Evolutionary conservation across 2,329 filamentous ascomycete species (phyloP), one percentile per base, ranked within the genome.

Genomic region (Colletotrichum sp.): DNA sequence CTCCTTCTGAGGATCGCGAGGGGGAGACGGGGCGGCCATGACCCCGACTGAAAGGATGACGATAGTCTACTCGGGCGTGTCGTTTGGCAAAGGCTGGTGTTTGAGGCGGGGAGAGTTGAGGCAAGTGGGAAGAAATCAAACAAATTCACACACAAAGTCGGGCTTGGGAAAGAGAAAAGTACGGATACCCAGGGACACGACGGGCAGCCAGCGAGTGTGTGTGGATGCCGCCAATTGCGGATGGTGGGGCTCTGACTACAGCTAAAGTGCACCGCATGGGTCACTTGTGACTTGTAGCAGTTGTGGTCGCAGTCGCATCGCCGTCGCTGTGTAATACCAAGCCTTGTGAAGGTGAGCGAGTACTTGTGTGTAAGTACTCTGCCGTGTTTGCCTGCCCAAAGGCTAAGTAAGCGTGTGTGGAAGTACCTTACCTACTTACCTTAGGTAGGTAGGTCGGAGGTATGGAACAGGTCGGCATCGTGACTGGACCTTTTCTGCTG

Each of bases 221-320:
- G 68, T 71, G 71, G 75, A 70, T 74, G 72, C 72, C 52, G 30
- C 73, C 71, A 75, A 77, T 71, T 78, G 75, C 75, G 75, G 71
- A 78, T 78, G 68, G 77, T 77, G 77, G 77, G 75, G 75, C 75
- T 32, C 55, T 57, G 49, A 65, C 61, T 63, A 55, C 52, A 68
- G 44, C 57, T 70, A 52, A 25, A 52, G 36, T 63, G 68, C 34
- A 63, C 57, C n/a, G 29, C 66, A 39, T 34, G 30, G 49, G 49
- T 69, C 63, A 52, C 36, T 67, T 30, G 62, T 64, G 59, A 62
- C 59, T 62, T 62, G 59, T 62, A 34, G 30, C 62, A 34, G 34
- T 25, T 22, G 32, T 27, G 62, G 62, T 36, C 44, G 44, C 44
- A 22, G 44, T 52, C 44, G n/a, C 44, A 52, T 52, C n/a, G 44